phyloP scores from a whole-genome alignment of 441 rosid genomes.

The Gossypium schwendimanii region DNA sequence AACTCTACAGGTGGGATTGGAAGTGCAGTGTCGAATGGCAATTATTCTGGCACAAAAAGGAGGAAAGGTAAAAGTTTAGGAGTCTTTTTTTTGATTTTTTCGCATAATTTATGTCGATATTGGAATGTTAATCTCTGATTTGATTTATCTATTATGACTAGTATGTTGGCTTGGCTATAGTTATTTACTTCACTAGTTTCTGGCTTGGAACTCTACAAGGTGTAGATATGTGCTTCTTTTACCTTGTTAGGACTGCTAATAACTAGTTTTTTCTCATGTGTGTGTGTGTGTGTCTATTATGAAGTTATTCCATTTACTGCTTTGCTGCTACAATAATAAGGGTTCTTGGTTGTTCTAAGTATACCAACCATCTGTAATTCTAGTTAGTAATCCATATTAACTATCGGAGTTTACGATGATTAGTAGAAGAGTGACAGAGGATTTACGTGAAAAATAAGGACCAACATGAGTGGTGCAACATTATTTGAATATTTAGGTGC shows the following conservation, averaged over 20 bases:
- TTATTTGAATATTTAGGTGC: neutral
- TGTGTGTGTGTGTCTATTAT: neutral
- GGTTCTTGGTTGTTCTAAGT: neutral
- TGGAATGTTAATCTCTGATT: neutral
- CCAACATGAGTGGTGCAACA: neutral
- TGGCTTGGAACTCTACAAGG: neutral
- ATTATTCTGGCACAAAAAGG: constrained; percentile 41
- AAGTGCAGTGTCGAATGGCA: constrained; percentile 24
- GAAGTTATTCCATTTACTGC: neutral
- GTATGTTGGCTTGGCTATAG: neutral
- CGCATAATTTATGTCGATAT: neutral
- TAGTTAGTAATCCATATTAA: neutral
- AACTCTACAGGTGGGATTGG: constrained; percentile 33
- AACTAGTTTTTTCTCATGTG: neutral
- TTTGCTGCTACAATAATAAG: neutral
- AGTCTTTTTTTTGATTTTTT: neutral
- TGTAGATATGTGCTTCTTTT: neutral
- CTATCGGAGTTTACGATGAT: neutral
- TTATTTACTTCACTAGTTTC: neutral
- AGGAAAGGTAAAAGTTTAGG: constrained; percentile 54
- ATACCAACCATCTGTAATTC: neutral
- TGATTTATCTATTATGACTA: neutral
- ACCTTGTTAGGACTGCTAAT: neutral
- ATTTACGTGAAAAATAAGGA: neutral
- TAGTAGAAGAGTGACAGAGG: neutral